Percentiles rank a stretch among this genome's conserved stretches.
phyloP scores from a whole-genome alignment of 306 rosid genomes.

The Sesbania bispinosa region DNA sequence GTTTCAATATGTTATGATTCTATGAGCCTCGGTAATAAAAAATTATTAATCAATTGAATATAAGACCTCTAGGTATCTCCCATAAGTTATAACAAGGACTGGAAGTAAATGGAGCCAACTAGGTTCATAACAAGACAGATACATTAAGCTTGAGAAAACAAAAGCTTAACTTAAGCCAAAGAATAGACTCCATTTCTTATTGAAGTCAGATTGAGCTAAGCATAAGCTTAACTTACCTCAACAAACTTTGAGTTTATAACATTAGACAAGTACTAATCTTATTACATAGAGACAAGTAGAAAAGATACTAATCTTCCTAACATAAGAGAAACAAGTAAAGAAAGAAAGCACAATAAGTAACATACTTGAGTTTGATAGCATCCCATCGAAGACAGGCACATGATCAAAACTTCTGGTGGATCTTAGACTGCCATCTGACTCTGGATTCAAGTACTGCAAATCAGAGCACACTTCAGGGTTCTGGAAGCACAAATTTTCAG shows the following conservation, averaged over 20 bases:
- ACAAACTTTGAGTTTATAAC: not conserved
- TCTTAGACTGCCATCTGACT: constrained; percentile 48
- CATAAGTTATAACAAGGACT: not conserved
- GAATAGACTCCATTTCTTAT: not conserved
- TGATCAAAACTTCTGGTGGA: constrained; percentile 43
- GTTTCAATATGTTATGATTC: not conserved
- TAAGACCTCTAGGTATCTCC: not conserved
- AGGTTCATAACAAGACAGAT: not conserved
- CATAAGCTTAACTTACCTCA: not conserved
- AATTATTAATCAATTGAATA: not conserved
- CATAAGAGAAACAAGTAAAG: not conserved
- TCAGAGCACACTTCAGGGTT: constrained; percentile 55
- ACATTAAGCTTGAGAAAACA: not conserved
- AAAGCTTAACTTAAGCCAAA: not conserved
- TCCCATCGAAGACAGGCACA: constrained; percentile 63
- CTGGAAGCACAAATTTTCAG: constrained; percentile 61
- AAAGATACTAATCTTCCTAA: not conserved
- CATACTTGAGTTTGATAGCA: constrained; percentile 57
- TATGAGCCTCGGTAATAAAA: too few species aligned
- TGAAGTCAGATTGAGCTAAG: not conserved
- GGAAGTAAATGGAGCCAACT: not conserved
- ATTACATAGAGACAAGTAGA: not conserved
- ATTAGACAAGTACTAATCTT: not conserved
- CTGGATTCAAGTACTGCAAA: constrained; percentile 63
- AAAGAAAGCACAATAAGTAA: not conserved